Conservation (phyloP, 805 yeast species). For the Metschnikowia colocasiae region DNA sequence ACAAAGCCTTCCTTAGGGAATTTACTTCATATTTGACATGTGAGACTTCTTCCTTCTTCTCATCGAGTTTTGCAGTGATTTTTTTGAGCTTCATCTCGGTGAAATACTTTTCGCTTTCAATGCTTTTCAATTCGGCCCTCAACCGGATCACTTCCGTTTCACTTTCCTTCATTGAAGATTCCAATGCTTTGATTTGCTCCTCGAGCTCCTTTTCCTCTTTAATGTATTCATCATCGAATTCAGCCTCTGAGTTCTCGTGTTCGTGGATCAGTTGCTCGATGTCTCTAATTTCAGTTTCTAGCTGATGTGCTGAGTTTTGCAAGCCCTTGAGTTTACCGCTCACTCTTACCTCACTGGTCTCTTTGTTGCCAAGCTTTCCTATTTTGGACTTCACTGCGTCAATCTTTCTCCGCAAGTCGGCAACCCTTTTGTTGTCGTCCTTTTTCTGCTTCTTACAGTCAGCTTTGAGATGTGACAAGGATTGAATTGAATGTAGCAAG, state of each 20-base stretch:
- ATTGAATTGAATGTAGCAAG: constrained; percentile 29
- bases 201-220: constrained; percentile 20
- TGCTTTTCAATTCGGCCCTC: constrained; percentile 21
- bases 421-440: constrained; percentile 35
- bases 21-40: constrained; percentile 25
- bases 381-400: constrained; percentile 31
- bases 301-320: constrained; percentile 36
- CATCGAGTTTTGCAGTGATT: constrained; percentile 23
- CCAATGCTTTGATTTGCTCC: constrained; percentile 22
- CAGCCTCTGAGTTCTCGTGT: constrained; percentile 13
- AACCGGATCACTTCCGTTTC: constrained; percentile 23
- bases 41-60: constrained; percentile 25
- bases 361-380: constrained; percentile 26
- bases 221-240: constrained; percentile 16
- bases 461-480: constrained; percentile 21
- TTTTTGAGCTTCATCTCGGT: constrained; percentile 25
- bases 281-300: constrained; percentile 32
- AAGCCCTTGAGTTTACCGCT: constrained; percentile 39
- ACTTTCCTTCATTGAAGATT: constrained; percentile 21
- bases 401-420: constrained; percentile 32
- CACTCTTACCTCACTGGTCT: constrained; percentile 27
- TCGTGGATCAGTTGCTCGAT: constrained; percentile 20
- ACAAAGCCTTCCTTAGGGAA: constrained; percentile 24
- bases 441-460: constrained; percentile 32
- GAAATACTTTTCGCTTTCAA: constrained; percentile 23